phyloP scores from a whole-genome alignment of 495 filamentous ascomycete species.

The Terfezia boudieri region DNA sequence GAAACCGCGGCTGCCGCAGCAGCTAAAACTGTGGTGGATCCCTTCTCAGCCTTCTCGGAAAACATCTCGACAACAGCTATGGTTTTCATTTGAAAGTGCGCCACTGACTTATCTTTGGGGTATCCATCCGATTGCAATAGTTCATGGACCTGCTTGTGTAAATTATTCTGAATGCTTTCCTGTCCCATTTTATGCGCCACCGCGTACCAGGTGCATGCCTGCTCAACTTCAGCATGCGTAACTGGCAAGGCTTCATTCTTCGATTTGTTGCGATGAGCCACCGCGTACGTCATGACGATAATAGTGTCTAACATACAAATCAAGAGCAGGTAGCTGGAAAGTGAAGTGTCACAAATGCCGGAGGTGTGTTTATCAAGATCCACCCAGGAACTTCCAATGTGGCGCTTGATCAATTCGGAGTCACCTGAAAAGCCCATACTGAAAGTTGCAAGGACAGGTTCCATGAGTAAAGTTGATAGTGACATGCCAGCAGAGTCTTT shows the following conservation, averaged over 20 bases:
- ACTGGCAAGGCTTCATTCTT: not conserved
- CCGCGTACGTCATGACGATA: conserved; percentile 5
- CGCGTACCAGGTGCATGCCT: not conserved
- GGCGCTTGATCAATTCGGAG: conserved; percentile 1
- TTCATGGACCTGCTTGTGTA: conserved; percentile 3
- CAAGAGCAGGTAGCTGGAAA: conserved; percentile 6
- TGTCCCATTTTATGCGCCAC: not conserved
- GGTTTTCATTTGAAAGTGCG: conserved; percentile 6
- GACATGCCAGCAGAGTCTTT: not conserved
- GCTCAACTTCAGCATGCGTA: not conserved
- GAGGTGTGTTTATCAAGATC: conserved; percentile 4
- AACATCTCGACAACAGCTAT: conserved; percentile 4
- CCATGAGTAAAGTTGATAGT: conserved; percentile 4
- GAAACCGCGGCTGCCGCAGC: too few relatives aligned
- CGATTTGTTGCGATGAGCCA: not conserved
- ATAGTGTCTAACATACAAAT: conserved; percentile 11
- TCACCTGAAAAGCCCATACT: conserved; percentile 3
- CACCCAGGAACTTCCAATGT: conserved; percentile 4
- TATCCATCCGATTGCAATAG: not conserved
- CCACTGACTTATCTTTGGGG: conserved; percentile 5
- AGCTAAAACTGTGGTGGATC: too few relatives aligned
- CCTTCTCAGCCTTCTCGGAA: too few relatives aligned
- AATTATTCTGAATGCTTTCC: not conserved
- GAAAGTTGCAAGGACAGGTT: conserved; percentile 6
- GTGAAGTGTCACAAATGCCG: not conserved